These are phyloP conservation scores for Penicillium waksmanii DNA, from an alignment of 495 filamentous ascomycete species.

Conservation along the genomic window DNA sequence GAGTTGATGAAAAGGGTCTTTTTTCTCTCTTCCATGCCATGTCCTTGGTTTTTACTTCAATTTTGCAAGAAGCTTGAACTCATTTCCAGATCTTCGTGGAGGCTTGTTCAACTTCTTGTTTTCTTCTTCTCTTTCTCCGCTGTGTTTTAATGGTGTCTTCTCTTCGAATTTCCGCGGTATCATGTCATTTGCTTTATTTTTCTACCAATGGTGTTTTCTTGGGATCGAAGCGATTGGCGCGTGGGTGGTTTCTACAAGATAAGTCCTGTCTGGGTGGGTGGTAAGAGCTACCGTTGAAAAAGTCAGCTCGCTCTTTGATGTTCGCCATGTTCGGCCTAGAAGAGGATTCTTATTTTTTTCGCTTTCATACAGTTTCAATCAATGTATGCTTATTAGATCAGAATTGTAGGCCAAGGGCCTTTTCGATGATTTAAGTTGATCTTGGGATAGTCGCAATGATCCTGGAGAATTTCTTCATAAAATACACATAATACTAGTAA, in stretches of 20 bases:
- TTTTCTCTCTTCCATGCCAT: neutral
- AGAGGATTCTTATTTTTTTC: slow-evolving; percentile 21
- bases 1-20: slow-evolving; percentile 7
- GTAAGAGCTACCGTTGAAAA: slow-evolving; percentile 19
- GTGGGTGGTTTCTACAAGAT: slow-evolving; percentile 24
- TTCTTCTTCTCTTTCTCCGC: slow-evolving; percentile 17
- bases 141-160: slow-evolving; percentile 30
- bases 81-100: neutral
- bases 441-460: neutral
- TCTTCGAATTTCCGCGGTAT: slow-evolving; percentile 14
- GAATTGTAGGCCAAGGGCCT: neutral
- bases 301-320: slow-evolving; percentile 18
- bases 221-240: slow-evolving; percentile 31
- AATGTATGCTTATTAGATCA: slow-evolving; percentile 10
- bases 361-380: slow-evolving; percentile 12
- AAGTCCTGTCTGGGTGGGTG: slow-evolving; percentile 20
- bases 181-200: slow-evolving; percentile 16
- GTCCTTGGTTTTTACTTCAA: slow-evolving; percentile 6
- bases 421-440: neutral
- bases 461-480: neutral
- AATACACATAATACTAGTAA: slow-evolving; percentile 7
- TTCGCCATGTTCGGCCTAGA: slow-evolving; percentile 18
- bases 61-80: neutral
- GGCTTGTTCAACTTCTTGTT: neutral
- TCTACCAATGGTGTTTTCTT: slow-evolving; percentile 16